These are phyloP conservation scores for Clitopilus hobsonii DNA, from an alignment of 768 basidiomycete species.

Conservation along the genomic window DNA sequence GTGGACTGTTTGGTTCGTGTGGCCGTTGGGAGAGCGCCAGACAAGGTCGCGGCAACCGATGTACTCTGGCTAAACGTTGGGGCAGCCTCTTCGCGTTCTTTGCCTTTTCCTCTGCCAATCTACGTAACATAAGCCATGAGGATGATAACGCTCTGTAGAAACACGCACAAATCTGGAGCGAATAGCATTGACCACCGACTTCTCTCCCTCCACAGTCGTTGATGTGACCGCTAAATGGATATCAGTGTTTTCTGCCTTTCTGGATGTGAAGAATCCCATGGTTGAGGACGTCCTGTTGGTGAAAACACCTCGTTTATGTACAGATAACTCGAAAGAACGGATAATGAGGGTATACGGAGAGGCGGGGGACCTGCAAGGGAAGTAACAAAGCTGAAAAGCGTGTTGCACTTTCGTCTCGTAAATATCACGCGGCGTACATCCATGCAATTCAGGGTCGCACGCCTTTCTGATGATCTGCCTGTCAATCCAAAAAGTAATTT, in stretches of 20 bases:
- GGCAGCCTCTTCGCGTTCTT: constrained; percentile 40
- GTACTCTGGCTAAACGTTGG: constrained; percentile 24
- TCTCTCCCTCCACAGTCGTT: constrained; percentile 23
- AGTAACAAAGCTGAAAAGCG: not conserved
- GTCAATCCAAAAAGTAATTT: not conserved
- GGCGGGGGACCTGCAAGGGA: not conserved
- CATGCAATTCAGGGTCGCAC: not conserved
- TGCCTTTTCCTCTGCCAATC: constrained; percentile 58
- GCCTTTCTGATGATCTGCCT: not conserved
- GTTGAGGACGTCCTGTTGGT: not conserved
- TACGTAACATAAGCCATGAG: constrained; percentile 14
- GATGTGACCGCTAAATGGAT: constrained; percentile 18
- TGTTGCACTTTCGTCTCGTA: not conserved
- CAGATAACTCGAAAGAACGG: not conserved
- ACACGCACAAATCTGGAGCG: constrained; percentile 56
- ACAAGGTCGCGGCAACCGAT: constrained; percentile 32
- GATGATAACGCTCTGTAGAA: constrained; percentile 5
- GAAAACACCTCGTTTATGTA: not conserved
- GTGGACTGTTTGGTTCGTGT: constrained; percentile 16
- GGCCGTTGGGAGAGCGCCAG: constrained; percentile 23
- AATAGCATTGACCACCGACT: constrained; percentile 52
- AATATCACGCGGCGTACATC: not conserved
- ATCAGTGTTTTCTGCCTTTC: constrained; percentile 39
- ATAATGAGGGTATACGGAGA: not conserved
- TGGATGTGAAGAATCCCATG: constrained; percentile 52